Evolutionary conservation across 768 basidiomycete genomes (phyloP).

Genomic region (Suillus ampliporus): DNA sequence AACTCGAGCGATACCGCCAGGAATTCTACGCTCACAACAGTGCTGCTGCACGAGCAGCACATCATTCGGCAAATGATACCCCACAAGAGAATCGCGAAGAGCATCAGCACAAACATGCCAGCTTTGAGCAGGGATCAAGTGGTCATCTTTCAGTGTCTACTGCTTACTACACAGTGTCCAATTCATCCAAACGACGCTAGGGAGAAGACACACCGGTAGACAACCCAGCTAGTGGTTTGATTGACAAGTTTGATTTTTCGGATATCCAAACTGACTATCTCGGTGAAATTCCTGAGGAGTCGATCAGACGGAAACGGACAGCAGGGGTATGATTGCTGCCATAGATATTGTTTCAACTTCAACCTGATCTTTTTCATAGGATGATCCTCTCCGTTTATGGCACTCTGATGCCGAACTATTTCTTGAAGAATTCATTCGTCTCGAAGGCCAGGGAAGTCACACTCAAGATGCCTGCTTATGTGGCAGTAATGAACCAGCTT

Average conservation of each 20-base stretch:
- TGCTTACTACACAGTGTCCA: not conserved
- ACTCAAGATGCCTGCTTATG: not conserved
- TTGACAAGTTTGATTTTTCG: not conserved
- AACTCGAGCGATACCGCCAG: not conserved
- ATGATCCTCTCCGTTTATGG: not conserved
- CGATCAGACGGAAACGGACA: not conserved
- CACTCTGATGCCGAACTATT: constrained; percentile 4
- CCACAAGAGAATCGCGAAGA: not conserved
- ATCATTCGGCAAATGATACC: not conserved
- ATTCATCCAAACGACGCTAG: not conserved
- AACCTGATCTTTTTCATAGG: not conserved
- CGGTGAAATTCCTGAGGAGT: not conserved
- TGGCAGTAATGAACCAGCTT: not conserved
- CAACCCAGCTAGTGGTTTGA: not conserved
- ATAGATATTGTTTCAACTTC: not conserved
- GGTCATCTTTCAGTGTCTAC: not conserved
- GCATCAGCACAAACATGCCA: not conserved
- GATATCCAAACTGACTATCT: not conserved
- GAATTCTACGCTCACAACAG: not conserved
- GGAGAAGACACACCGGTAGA: not conserved
- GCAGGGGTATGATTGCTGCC: not conserved
- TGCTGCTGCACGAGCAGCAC: too few species aligned
- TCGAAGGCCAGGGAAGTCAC: constrained; percentile 15
- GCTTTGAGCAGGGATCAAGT: not conserved
- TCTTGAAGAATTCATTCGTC: constrained; percentile 23